phyloP scores from a whole-genome alignment of 2,329 filamentous ascomycete species.

The Talaromyces amestolkiae region DNA sequence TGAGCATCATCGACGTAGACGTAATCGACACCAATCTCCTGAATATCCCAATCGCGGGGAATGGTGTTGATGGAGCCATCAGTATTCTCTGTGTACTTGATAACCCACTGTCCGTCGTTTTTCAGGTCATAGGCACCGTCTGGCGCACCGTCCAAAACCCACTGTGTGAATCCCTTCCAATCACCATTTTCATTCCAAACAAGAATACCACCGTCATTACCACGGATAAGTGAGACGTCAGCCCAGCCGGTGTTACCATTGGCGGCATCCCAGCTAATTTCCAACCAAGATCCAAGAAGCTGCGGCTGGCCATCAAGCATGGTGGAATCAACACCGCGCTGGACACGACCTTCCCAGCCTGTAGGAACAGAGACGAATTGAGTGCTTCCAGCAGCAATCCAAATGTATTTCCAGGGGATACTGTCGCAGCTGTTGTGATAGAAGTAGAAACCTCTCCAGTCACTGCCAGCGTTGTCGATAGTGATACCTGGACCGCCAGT shows the following conservation, averaged over 20 bases:
- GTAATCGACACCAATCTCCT: not conserved
- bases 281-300: slow-evolving; percentile 13
- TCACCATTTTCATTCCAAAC: slow-evolving; percentile 9
- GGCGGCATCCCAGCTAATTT: slow-evolving; percentile 5
- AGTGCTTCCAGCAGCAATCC: slow-evolving; percentile 9
- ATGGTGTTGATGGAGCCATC: slow-evolving; percentile 10
- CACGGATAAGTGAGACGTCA: slow-evolving; percentile 12
- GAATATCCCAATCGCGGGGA: slow-evolving; percentile 11
- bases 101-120: slow-evolving; percentile 13
- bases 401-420: slow-evolving; percentile 15
- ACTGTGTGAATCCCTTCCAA: slow-evolving; percentile 13
- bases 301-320: slow-evolving; percentile 11
- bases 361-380: slow-evolving; percentile 6
- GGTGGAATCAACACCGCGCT: slow-evolving; percentile 3
- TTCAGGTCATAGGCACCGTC: slow-evolving; percentile 11
- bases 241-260: slow-evolving; percentile 11
- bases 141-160: slow-evolving; percentile 8
- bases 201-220: slow-evolving; percentile 11
- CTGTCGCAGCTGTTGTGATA: slow-evolving; percentile 14
- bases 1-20: slow-evolving; percentile 9
- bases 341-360: slow-evolving; percentile 11
- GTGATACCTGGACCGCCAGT: slow-evolving; percentile 13
- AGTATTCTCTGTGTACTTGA: not conserved
- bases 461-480: slow-evolving; percentile 1
- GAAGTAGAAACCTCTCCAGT: slow-evolving; percentile 13